Percentiles rank a stretch among this genome's conserved stretches.
Conservation (phyloP, 1,284 basidiomycete genomes). For the Apiotrichum sp. region DNA sequence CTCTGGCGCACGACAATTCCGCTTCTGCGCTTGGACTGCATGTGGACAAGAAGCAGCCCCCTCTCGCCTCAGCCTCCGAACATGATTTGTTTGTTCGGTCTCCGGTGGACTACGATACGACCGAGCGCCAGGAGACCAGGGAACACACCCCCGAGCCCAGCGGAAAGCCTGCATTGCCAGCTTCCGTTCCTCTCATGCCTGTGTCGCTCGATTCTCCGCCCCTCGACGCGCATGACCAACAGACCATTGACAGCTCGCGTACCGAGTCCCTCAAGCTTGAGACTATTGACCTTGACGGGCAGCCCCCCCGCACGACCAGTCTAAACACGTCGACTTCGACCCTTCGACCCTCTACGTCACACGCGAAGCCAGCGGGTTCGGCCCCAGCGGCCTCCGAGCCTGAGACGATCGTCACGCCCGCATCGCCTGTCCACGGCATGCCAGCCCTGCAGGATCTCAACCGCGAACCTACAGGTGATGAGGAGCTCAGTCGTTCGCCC, state of each 20-base stretch:
- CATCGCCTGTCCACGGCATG: not conserved
- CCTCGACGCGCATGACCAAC: not conserved
- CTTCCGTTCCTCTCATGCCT: not conserved
- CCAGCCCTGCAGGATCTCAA: too few relatives aligned
- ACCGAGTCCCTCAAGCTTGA: not conserved
- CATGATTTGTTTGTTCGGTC: too few relatives aligned
- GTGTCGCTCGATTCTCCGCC: not conserved
- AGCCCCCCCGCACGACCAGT: not conserved
- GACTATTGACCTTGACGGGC: not conserved
- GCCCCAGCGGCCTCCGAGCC: not conserved
- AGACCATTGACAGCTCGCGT: not conserved
- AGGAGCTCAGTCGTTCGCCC: not conserved
- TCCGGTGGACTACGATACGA: too few relatives aligned
- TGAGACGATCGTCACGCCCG: constrained; percentile 1
- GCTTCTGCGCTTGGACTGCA: not conserved
- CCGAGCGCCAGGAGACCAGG: too few relatives aligned
- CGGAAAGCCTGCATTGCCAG: not conserved
- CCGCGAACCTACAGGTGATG: too few relatives aligned
- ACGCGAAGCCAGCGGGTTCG: not conserved
- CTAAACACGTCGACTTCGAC: not conserved
- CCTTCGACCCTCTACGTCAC: not conserved
- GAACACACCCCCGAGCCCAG: not conserved
- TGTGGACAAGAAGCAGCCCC: too few relatives aligned
- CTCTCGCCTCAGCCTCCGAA: too few relatives aligned
- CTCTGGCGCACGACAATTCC: not conserved